phyloP scores from a whole-genome alignment of 139 green algal genomes.

The Edaphochlamys debaryana region DNA sequence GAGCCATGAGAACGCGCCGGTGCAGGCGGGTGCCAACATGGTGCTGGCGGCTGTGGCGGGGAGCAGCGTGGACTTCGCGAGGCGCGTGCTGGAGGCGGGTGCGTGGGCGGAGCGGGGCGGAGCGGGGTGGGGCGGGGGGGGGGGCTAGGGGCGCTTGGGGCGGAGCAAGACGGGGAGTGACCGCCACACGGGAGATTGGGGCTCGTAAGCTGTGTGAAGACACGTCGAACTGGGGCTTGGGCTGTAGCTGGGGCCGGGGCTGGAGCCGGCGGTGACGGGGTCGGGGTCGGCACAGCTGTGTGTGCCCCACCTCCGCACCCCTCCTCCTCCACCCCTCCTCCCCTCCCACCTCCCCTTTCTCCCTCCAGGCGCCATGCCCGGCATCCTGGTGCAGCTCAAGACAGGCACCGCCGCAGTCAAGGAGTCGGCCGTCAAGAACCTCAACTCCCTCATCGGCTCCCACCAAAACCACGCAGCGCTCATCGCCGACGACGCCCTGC shows the following conservation, averaged over 20 bases:
- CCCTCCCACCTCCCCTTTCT: no score
- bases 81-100: constrained; percentile 54
- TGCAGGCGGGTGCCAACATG: constrained; percentile 42
- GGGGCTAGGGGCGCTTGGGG: no score
- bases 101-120: neutral
- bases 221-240: no score
- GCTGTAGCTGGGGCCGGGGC: no score
- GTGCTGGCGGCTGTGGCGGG: constrained; percentile 46
- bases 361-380: constrained; percentile 40
- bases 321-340: no score
- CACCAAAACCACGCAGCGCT: constrained; percentile 43
- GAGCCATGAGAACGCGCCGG: constrained; percentile 51
- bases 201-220: no score
- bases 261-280: no score
- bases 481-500: constrained; percentile 36
- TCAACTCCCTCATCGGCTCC: constrained; percentile 48
- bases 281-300: no score
- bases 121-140: no score
- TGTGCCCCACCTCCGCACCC: no score
- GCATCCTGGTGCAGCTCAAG: constrained; percentile 41
- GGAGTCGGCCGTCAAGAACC: constrained; percentile 44
- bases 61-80: constrained; percentile 47
- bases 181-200: no score
- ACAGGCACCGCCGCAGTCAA: constrained; percentile 30
- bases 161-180: no score